These are phyloP conservation scores for Rhododendron williamsianum DNA, from an alignment of 148 eudicot genomes.

Conservation along the genomic window DNA sequence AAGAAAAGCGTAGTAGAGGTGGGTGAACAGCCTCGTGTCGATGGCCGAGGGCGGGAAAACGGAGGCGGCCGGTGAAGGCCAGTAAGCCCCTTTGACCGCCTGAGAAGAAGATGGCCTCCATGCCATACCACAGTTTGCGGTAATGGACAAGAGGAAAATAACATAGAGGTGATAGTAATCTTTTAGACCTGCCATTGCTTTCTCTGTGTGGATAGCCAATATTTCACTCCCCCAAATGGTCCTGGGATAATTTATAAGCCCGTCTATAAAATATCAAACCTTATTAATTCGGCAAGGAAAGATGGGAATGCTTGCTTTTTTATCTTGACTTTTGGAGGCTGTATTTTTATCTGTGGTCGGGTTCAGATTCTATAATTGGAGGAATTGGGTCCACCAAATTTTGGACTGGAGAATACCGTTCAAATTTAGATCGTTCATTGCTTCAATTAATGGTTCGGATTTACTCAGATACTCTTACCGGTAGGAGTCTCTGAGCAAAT, in stretches of 20 bases:
- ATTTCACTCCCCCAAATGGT: background rate
- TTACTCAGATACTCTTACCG: no score
- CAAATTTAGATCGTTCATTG: no score
- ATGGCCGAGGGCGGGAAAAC: constrained; percentile 29
- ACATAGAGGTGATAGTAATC: background rate
- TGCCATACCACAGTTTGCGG: background rate
- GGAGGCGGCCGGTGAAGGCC: constrained; percentile 24
- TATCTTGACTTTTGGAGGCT: background rate
- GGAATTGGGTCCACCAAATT: background rate
- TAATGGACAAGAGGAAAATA: background rate
- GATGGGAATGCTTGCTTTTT: background rate
- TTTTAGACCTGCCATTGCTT: background rate
- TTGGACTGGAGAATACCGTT: background rate
- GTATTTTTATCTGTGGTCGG: background rate
- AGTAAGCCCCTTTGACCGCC: constrained; percentile 37
- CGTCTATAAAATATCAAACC: background rate
- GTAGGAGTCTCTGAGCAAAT: background rate
- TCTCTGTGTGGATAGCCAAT: background rate
- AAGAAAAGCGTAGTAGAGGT: constrained; percentile 45
- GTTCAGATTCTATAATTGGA: background rate
- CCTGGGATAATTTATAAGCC: background rate
- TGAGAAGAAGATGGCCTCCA: background rate
- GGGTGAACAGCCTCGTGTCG: constrained; percentile 36
- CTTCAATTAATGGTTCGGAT: background rate
- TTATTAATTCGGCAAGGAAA: background rate